Conservation (phyloP, 2,329 filamentous ascomycete genomes). For the Epichloe glyceriae region DNA sequence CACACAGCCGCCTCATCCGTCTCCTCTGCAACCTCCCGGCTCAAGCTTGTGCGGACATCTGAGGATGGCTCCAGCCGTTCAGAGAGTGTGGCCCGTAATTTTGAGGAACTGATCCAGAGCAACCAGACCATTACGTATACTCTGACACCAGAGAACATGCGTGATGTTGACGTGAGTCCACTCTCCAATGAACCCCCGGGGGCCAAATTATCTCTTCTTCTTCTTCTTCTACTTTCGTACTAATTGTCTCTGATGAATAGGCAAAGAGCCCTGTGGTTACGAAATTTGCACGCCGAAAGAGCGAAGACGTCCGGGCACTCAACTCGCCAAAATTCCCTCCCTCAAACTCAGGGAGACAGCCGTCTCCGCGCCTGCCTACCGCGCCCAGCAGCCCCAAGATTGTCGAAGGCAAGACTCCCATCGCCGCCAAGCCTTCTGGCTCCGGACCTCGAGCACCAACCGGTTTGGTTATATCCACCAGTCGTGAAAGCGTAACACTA, state of each 20-base stretch:
- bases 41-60: conserved; percentile 42
- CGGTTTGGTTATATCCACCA: conserved; percentile 10
- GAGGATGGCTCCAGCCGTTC: conserved; percentile 40
- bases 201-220: background rate
- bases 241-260: conserved; percentile 13
- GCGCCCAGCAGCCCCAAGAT: conserved; percentile 3
- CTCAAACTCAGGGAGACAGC: conserved; percentile 16
- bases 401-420: conserved; percentile 6
- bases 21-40: conserved; percentile 35
- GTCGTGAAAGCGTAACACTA: conserved; percentile 13
- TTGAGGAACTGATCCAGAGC: conserved; percentile 71
- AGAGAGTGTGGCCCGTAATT: conserved; percentile 51
- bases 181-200: too few species aligned
- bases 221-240: background rate
- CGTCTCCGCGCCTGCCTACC: conserved; percentile 7
- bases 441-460: conserved; percentile 13
- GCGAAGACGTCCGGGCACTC: conserved; percentile 30
- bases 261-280: conserved; percentile 28
- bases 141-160: conserved; percentile 67
- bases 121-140: conserved; percentile 76
- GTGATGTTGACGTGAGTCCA: conserved; percentile 54
- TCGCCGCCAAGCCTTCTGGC: conserved; percentile 6
- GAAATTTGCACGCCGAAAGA: conserved; percentile 28
- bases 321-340: conserved; percentile 38
- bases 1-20: conserved; percentile 39